Evolutionary conservation across 306 rosid genomes (phyloP).

Genomic region (Ormosia semicastrata): DNA sequence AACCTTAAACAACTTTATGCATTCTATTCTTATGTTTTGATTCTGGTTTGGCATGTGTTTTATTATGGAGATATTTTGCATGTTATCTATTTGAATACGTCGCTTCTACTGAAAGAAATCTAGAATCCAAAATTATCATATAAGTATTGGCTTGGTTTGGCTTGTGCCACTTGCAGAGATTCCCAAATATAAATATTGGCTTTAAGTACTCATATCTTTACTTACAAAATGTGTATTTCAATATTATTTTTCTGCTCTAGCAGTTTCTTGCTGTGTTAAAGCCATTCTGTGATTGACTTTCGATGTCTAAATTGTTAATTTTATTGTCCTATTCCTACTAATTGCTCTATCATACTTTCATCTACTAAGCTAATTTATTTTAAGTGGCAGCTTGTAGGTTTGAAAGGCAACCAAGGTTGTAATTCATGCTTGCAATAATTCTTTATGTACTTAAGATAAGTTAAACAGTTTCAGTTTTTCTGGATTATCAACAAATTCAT

Average conservation of each 20-base stretch:
- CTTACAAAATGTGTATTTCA: background rate
- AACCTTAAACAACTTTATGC: slow-evolving; percentile 1
- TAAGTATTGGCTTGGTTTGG: background rate
- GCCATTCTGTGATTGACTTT: background rate
- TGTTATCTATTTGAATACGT: background rate
- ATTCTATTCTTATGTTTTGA: background rate
- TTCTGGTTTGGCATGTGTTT: background rate
- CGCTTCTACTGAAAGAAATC: background rate
- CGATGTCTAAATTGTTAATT: background rate
- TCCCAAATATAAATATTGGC: background rate
- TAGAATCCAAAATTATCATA: background rate
- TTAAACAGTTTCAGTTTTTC: background rate
- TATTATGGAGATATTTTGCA: background rate
- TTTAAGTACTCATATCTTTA: background rate
- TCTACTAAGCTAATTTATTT: background rate
- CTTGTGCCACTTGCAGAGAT: background rate
- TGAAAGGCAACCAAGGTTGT: background rate
- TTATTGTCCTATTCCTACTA: background rate
- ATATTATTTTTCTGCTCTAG: background rate
- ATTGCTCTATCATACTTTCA: no score
- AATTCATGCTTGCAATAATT: background rate
- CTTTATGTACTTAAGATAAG: background rate
- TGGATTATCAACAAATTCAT: background rate
- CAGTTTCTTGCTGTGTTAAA: background rate
- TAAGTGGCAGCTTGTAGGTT: background rate